These are phyloP conservation scores for Gastrolobium villosum DNA, from an alignment of 306 rosid genomes.

Conservation along the genomic window DNA sequence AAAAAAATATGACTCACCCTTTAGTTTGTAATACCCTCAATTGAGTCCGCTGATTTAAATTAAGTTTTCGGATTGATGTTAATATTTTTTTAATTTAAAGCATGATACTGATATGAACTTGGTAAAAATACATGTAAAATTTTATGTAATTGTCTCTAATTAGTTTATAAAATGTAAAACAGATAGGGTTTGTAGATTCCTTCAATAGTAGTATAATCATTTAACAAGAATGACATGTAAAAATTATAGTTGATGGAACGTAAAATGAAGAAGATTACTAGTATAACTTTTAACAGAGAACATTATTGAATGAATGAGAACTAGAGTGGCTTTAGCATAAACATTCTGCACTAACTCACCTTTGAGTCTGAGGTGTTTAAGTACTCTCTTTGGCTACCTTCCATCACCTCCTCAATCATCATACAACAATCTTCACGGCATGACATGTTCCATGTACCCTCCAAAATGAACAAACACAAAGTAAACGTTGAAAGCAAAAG, in stretches of 20 bases:
- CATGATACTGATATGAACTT: neutral
- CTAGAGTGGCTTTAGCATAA: slow-evolving; percentile 42
- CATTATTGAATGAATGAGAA: slow-evolving; percentile 42
- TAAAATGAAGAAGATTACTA: slow-evolving; percentile 13
- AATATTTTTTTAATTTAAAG: neutral
- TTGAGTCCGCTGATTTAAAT: no score
- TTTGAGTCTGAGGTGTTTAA: slow-evolving; percentile 52
- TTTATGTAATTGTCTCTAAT: neutral
- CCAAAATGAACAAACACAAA: slow-evolving; percentile 41
- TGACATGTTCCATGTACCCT: slow-evolving; percentile 49
- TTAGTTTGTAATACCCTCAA: no score
- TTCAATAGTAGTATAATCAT: neutral
- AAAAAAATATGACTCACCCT: no score
- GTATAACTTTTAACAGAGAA: slow-evolving; percentile 24
- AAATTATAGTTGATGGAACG: slow-evolving; percentile 31
- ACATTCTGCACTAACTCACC: slow-evolving; percentile 43
- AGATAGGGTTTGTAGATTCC: slow-evolving; percentile 13
- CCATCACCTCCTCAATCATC: slow-evolving; percentile 47
- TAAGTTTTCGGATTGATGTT: no score
- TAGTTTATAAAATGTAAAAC: neutral
- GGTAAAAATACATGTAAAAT: neutral
- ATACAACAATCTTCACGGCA: slow-evolving; percentile 43
- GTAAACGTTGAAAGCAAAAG: slow-evolving; percentile 44
- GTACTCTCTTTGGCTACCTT: slow-evolving; percentile 38
- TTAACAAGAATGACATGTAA: neutral